phyloP scores from a whole-genome alignment of 768 basidiomycete genomes.

The Neoboletus magnificus region DNA sequence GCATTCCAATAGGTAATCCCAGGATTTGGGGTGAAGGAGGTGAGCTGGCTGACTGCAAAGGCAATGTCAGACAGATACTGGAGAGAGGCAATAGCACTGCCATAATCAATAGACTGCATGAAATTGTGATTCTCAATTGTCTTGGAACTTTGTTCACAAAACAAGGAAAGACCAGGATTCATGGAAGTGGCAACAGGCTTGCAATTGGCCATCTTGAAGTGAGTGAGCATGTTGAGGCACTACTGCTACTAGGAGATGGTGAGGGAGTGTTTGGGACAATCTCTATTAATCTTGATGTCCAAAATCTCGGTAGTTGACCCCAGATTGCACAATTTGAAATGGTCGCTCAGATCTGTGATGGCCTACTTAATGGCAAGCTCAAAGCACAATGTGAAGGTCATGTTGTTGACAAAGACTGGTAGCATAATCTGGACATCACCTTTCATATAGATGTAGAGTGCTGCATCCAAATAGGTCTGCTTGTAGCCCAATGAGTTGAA shows the following conservation, averaged over 20 bases:
- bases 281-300: too few species aligned
- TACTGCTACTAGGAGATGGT: neutral
- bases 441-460: too few species aligned
- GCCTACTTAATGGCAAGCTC: too few species aligned
- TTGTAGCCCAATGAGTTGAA: too few species aligned
- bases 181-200: neutral
- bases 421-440: too few species aligned
- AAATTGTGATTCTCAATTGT: neutral
- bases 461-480: too few species aligned
- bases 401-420: too few species aligned
- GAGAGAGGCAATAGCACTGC: neutral
- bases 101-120: neutral
- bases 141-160: neutral
- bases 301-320: too few species aligned
- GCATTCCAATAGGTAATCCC: neutral
- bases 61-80: neutral
- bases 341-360: too few species aligned
- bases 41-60: neutral
- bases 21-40: neutral
- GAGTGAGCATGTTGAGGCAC: neutral
- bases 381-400: too few species aligned
- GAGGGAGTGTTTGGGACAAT: too few species aligned
- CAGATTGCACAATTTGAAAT: too few species aligned
- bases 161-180: neutral
- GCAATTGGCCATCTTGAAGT: neutral